These are phyloP conservation scores for Mycocentrospora acerina DNA, from an alignment of 2,329 filamentous ascomycete genomes.

Conservation along the genomic window DNA sequence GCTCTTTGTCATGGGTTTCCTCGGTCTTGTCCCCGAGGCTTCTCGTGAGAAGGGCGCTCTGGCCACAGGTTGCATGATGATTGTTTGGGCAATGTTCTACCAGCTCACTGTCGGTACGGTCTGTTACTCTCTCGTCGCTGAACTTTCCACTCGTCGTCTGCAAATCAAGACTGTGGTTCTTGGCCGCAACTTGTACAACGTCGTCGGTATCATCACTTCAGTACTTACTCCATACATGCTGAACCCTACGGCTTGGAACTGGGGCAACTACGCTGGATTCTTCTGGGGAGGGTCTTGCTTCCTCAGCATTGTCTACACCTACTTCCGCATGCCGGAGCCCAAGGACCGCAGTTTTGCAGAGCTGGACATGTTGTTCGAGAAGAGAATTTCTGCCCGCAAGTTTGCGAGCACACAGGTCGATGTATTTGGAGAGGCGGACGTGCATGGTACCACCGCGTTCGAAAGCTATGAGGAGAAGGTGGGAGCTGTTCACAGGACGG, in stretches of 20 bases:
- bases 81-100: conserved; percentile 59
- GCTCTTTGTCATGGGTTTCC: conserved; percentile 81
- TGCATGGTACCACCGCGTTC: conserved; percentile 33
- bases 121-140: conserved; percentile 83
- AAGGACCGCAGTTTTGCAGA: conserved; percentile 80
- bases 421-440: conserved; percentile 48
- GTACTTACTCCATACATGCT: conserved; percentile 91
- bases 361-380: conserved; percentile 81
- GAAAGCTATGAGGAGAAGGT: conserved; percentile 40
- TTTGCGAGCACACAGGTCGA: conserved; percentile 63
- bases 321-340: conserved; percentile 79
- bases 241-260: conserved; percentile 83
- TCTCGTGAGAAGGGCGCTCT: conserved; percentile 65
- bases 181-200: conserved; percentile 73
- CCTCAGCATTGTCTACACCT: conserved; percentile 77
- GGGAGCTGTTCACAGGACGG: conserved; percentile 21
- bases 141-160: conserved; percentile 77
- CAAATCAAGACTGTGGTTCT: conserved; percentile 92
- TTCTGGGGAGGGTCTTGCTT: conserved; percentile 85
- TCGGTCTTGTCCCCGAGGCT: conserved; percentile 67
- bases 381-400: conserved; percentile 68
- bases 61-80: conserved; percentile 82
- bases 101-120: conserved; percentile 87
- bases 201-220: conserved; percentile 78
- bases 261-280: conserved; percentile 84